These are phyloP conservation scores for Coffea canephora DNA, from an alignment of 257 asterid genomes.

Conservation along the genomic window DNA sequence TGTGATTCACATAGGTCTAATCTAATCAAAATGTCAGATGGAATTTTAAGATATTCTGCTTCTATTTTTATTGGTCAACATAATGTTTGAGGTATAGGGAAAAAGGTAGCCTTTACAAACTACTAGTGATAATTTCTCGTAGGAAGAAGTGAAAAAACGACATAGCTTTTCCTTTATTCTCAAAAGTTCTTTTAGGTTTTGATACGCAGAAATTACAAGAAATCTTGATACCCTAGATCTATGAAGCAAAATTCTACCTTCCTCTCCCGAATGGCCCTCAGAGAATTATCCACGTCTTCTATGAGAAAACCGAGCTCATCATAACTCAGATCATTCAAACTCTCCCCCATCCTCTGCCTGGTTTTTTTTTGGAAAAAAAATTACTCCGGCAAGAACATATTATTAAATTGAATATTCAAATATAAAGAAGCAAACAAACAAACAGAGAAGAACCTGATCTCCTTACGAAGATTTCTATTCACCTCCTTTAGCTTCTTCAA, in stretches of 20 bases:
- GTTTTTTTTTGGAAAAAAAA: neutral
- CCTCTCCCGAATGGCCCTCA: constrained; percentile 39
- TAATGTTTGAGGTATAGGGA: too few relatives aligned
- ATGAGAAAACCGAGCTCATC: constrained; percentile 31
- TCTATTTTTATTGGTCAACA: too few relatives aligned
- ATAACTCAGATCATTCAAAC: constrained; percentile 36
- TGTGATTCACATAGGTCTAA: too few relatives aligned
- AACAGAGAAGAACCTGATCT: constrained; percentile 47
- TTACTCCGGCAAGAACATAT: neutral
- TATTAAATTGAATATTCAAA: too few relatives aligned
- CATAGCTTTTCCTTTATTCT: neutral
- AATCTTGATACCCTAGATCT: neutral
- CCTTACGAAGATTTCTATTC: constrained; percentile 70
- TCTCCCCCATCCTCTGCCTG: constrained; percentile 51
- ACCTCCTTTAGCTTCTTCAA: constrained; percentile 78
- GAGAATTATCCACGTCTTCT: constrained; percentile 42
- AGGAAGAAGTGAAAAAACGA: too few relatives aligned
- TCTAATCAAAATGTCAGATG: too few relatives aligned
- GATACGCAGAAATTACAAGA: neutral
- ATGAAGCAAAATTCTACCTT: constrained; percentile 29
- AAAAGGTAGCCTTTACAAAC: too few relatives aligned
- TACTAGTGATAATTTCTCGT: too few relatives aligned
- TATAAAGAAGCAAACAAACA: too few relatives aligned
- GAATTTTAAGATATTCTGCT: too few relatives aligned
- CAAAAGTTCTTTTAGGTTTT: neutral